phyloP scores from a whole-genome alignment of 73 alveolate genomes.

The Symbiodinium pilosum region DNA sequence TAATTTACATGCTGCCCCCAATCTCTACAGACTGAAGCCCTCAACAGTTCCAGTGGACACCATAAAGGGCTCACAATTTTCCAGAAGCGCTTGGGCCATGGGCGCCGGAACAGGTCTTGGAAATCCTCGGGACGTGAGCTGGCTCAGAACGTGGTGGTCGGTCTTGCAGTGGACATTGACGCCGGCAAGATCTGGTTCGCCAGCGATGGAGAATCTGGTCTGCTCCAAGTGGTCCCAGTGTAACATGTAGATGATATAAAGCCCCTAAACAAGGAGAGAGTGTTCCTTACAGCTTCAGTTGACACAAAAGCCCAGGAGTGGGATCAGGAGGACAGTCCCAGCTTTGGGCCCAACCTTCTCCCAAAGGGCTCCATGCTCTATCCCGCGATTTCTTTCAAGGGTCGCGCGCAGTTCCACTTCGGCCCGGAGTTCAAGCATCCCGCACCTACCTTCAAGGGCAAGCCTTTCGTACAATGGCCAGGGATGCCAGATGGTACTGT shows the following conservation, averaged over 20 bases:
- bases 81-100: too few species aligned
- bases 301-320: slow-evolving; percentile 4
- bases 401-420: slow-evolving; percentile 76
- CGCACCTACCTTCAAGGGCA: slow-evolving; percentile 28
- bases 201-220: too few species aligned
- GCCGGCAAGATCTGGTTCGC: slow-evolving; percentile 82
- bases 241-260: too few species aligned
- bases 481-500: slow-evolving; percentile 62
- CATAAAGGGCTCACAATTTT: too few species aligned
- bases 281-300: too few species aligned
- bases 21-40: too few species aligned
- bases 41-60: too few species aligned
- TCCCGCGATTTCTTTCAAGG: slow-evolving; percentile 87
- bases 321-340: slow-evolving; percentile 62
- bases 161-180: slow-evolving; percentile 79
- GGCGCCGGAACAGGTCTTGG: too few species aligned
- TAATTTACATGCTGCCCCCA: too few species aligned
- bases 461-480: slow-evolving; percentile 63
- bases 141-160: slow-evolving; percentile 26
- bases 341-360: slow-evolving; percentile 28
- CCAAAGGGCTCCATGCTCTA: slow-evolving; percentile 27
- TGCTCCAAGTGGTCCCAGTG: too few species aligned
- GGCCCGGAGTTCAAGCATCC: slow-evolving; percentile 78
- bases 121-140: too few species aligned
- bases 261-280: too few species aligned